phyloP scores from a whole-genome alignment of 2,329 filamentous ascomycete species.

The Lojkania enalia region DNA sequence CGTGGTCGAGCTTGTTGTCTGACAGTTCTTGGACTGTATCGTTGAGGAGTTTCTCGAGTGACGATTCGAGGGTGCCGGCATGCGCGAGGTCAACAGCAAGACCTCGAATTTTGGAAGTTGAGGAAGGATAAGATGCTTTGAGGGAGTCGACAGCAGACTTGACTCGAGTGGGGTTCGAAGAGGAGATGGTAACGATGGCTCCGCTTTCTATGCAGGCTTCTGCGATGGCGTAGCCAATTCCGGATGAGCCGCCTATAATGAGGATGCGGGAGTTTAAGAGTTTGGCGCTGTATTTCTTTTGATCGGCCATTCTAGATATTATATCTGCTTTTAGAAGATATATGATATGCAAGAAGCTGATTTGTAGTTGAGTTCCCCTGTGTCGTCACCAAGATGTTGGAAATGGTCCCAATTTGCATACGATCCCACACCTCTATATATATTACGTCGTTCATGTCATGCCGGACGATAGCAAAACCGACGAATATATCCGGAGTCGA shows the following conservation, averaged over 20 bases:
- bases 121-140: conserved; percentile 48
- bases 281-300: conserved; percentile 53
- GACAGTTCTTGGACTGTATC: conserved; percentile 34
- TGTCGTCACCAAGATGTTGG: too few species aligned
- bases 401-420: too few species aligned
- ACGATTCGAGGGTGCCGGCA: conserved; percentile 51
- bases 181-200: conserved; percentile 62
- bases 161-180: conserved; percentile 58
- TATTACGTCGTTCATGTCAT: too few species aligned
- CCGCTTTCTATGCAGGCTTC: conserved; percentile 60
- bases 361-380: too few species aligned
- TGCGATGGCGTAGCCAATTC: conserved; percentile 65
- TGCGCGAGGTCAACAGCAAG: conserved; percentile 55
- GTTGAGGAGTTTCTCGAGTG: conserved; percentile 53
- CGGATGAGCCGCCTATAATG: conserved; percentile 65
- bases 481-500: too few species aligned
- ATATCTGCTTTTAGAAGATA: too few species aligned
- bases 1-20: conserved; percentile 54
- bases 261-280: conserved; percentile 55
- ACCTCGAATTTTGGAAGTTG: conserved; percentile 46
- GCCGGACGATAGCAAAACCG: too few species aligned
- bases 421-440: too few species aligned
- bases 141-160: conserved; percentile 52
- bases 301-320: conserved; percentile 47
- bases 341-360: too few species aligned